Percentiles rank a stretch among this genome's conserved stretches.
phyloP scores from a whole-genome alignment of 139 green algal species.

The Picochlorum sp. region DNA sequence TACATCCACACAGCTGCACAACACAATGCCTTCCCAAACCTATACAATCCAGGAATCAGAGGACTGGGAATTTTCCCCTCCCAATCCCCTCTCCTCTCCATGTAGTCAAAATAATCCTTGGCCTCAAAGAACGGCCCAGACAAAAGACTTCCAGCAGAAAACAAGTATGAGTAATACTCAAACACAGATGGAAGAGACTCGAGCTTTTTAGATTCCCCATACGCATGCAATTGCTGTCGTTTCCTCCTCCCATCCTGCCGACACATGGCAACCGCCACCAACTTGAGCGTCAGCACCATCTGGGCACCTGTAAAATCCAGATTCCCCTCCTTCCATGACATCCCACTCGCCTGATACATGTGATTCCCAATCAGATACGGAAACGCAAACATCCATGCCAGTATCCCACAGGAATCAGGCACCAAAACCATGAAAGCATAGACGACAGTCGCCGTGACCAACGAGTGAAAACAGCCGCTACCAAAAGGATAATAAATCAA shows the following conservation, averaged over 20 bases:
- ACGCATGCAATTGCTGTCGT: neutral
- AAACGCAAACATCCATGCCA: slow-evolving; percentile 65
- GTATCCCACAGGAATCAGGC: slow-evolving; percentile 37
- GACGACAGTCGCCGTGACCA: slow-evolving; percentile 36
- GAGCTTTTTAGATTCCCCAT: slow-evolving; percentile 24
- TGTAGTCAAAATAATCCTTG: slow-evolving; percentile 63
- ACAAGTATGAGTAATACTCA: slow-evolving; percentile 65
- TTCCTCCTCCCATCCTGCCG: slow-evolving; percentile 6
- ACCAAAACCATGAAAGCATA: slow-evolving; percentile 55
- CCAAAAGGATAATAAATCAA: slow-evolving; percentile 78
- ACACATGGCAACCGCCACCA: slow-evolving; percentile 60
- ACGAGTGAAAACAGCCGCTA: slow-evolving; percentile 40
- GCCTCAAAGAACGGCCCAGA: slow-evolving; percentile 73
- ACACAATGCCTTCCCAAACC: slow-evolving; percentile 36
- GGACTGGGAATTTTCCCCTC: slow-evolving; percentile 14
- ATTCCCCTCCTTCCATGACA: slow-evolving; percentile 63
- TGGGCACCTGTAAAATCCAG: slow-evolving; percentile 71
- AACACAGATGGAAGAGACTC: slow-evolving; percentile 41
- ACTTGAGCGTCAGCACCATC: slow-evolving; percentile 81
- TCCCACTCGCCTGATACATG: slow-evolving; percentile 57
- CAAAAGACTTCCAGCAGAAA: slow-evolving; percentile 72
- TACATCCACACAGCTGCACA: slow-evolving; percentile 36
- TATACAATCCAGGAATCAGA: slow-evolving; percentile 21
- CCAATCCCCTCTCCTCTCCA: slow-evolving; percentile 39
- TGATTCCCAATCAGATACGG: slow-evolving; percentile 73